Conservation (phyloP, 192 early-diverging fungal genomes). For the Coemansia sp. region DNA sequence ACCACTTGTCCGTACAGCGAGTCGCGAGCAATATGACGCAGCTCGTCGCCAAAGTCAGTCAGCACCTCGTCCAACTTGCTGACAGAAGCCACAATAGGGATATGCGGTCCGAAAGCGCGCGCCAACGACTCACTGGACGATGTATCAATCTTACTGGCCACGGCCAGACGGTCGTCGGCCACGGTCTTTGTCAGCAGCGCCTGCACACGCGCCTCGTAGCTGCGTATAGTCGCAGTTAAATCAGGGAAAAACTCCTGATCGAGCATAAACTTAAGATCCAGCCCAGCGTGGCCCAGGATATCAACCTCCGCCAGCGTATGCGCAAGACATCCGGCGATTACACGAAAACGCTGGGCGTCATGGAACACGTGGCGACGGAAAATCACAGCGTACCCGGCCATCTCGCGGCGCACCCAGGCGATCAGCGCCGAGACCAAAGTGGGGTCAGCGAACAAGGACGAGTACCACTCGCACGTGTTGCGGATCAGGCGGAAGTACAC, state of each 20-base stretch:
- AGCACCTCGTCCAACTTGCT: conserved; percentile 48
- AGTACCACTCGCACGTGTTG: conserved; percentile 97
- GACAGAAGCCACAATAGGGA: conserved; percentile 42
- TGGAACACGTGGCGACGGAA: conserved; percentile 91
- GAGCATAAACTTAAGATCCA: conserved; percentile 82
- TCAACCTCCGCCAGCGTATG: conserved; percentile 74
- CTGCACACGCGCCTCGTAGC: conserved; percentile 62
- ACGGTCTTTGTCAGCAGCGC: conserved; percentile 64
- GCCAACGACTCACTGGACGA: conserved; percentile 19
- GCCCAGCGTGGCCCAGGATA: conserved; percentile 75
- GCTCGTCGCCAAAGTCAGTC: conserved; percentile 50
- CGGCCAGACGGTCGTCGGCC: conserved; percentile 64
- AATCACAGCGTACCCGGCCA: conserved; percentile 78
- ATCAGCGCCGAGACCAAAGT: conserved; percentile 91
- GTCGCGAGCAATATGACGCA: conserved; percentile 53
- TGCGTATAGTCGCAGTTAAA: conserved; percentile 64
- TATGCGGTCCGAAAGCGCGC: conserved; percentile 37
- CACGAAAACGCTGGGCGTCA: conserved; percentile 67
- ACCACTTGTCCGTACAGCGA: conserved; percentile 55
- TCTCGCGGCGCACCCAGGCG: conserved; percentile 86
- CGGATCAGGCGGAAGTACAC: conserved; percentile 88
- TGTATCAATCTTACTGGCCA: conserved; percentile 53
- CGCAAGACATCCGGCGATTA: conserved; percentile 82
- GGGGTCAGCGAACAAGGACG: conserved; percentile 81
- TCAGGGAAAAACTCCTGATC: conserved; percentile 78